A percentile compares a stretch with the other conserved stretches of the same genome.
Evolutionary conservation across 805 yeast genomes (phyloP).

Genomic region (Brettanomyces naardenensis): DNA sequence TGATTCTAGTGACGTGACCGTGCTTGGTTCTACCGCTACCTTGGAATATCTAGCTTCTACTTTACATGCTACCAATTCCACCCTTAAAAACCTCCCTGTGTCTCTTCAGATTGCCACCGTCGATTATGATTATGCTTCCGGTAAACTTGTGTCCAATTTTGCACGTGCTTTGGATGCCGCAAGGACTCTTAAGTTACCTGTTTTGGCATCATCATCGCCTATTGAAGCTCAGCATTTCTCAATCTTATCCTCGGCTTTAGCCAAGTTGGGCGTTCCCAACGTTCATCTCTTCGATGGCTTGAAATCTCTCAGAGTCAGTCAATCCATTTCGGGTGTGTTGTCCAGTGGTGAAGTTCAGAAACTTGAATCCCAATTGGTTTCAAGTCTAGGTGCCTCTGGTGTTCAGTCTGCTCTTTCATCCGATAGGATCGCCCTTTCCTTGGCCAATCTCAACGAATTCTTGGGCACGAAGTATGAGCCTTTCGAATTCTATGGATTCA

Average conservation of each 20-base stretch:
- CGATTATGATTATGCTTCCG: conserved; percentile 50
- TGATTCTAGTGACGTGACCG: conserved; percentile 24
- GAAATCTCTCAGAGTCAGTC: conserved; percentile 44
- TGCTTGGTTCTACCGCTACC: conserved; percentile 65
- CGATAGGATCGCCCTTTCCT: conserved; percentile 35
- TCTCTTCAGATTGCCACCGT: conserved; percentile 71
- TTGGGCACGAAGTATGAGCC: conserved; percentile 48
- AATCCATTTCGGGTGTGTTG: conserved; percentile 36
- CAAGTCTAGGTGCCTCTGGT: conserved; percentile 17
- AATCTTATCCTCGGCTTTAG: conserved; percentile 54
- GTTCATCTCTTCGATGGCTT: conserved; percentile 79
- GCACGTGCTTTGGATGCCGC: conserved; percentile 55
- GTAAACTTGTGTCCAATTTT: conserved; percentile 56
- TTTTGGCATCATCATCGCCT: conserved; percentile 56
- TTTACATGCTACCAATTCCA: neutral
- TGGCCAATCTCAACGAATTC: conserved; percentile 42
- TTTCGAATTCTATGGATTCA: conserved; percentile 64
- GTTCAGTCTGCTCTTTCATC: conserved; percentile 18
- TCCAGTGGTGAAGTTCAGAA: conserved; percentile 34
- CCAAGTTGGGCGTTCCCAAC: conserved; percentile 55
- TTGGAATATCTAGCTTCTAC: conserved; percentile 49
- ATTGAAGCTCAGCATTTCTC: conserved; percentile 64
- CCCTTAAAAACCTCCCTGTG: conserved; percentile 49
- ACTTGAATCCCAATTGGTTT: conserved; percentile 31
- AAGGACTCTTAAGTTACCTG: conserved; percentile 53